phyloP scores from a whole-genome alignment of 2,329 filamentous ascomycete genomes.

The Rutstroemia sydowiana region DNA sequence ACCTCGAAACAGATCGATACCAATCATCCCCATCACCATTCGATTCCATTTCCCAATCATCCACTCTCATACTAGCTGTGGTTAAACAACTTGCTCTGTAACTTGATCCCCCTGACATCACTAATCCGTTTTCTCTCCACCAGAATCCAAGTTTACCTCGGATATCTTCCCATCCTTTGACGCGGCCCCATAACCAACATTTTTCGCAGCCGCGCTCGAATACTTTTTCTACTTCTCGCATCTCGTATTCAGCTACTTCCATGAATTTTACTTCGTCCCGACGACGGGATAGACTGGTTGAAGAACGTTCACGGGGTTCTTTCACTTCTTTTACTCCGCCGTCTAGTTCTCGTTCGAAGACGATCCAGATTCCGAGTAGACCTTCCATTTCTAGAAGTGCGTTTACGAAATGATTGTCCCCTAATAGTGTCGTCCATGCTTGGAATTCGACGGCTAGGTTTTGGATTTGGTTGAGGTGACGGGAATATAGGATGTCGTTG shows the following conservation, averaged over 20 bases:
- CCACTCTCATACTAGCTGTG: no score
- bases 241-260: background rate
- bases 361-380: background rate
- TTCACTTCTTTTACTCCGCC: no score
- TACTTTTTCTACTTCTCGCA: background rate
- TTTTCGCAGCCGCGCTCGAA: conserved; percentile 1
- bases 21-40: no score
- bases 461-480: background rate
- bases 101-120: no score
- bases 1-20: no score
- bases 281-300: no score
- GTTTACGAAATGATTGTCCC: conserved; percentile 5
- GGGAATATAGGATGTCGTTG: background rate
- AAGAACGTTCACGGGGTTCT: background rate
- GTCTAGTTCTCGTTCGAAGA: background rate
- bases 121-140: background rate
- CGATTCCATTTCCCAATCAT: no score
- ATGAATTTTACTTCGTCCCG: background rate
- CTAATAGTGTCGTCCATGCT: background rate
- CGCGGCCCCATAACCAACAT: background rate
- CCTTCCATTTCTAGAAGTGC: conserved; percentile 3
- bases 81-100: no score
- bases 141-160: background rate
- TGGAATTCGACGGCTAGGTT: background rate
- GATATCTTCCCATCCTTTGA: conserved; percentile 3